phyloP scores from a whole-genome alignment of 306 rosid species.

The Hippophae tibetana region DNA sequence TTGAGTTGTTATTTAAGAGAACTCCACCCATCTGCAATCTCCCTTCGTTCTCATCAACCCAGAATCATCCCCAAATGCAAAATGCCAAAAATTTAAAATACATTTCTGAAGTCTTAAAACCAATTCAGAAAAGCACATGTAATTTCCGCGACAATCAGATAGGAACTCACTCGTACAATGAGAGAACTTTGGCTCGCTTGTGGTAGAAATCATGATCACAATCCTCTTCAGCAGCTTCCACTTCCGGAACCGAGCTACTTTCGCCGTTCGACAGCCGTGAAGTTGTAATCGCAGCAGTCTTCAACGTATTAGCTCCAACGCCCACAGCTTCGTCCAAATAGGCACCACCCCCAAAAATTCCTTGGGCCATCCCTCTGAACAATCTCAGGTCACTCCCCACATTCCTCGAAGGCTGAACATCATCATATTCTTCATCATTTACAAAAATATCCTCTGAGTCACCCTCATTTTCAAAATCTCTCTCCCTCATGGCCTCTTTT shows the following conservation, averaged over 20 bases:
- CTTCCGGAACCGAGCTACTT: constrained; percentile 43
- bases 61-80: too few species aligned
- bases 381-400: constrained; percentile 12
- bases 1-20: too few species aligned
- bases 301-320: constrained; percentile 12
- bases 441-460: constrained; percentile 17
- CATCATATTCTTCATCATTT: constrained; percentile 26
- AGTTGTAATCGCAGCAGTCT: constrained; percentile 15
- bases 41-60: too few species aligned
- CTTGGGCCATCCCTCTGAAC: constrained; percentile 37
- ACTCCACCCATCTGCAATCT: too few species aligned
- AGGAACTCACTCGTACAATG: constrained; percentile 50
- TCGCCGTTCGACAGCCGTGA: constrained; percentile 43
- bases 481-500: constrained; percentile 32
- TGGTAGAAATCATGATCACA: constrained; percentile 49
- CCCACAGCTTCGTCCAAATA: constrained; percentile 27
- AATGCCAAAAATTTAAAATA: too few species aligned
- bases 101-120: too few species aligned
- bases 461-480: constrained; percentile 26
- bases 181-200: constrained; percentile 76
- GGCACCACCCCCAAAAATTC: constrained; percentile 16
- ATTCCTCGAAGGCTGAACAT: constrained; percentile 12
- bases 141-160: neutral
- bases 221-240: constrained; percentile 18
- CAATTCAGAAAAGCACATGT: too few species aligned